These are phyloP conservation scores for Paralagenidium karlingii DNA, from an alignment of 352 stramenopile species.

Conservation along the genomic window DNA sequence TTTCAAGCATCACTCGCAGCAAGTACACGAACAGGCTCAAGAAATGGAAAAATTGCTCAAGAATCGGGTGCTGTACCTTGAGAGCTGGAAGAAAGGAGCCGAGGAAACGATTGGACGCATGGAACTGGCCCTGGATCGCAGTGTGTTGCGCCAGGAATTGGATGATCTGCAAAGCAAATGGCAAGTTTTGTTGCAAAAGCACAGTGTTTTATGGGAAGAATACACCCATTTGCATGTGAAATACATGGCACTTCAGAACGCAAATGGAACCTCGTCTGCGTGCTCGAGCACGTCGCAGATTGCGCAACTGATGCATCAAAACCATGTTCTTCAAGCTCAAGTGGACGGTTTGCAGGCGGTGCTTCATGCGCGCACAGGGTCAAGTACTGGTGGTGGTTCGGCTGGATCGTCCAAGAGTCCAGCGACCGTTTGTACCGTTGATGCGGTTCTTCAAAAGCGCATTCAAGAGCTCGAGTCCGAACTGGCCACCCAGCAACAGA, in stretches of 20 bases:
- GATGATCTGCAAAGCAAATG: conserved; percentile 25
- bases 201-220: conserved; percentile 21
- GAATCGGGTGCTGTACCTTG: conserved; percentile 81
- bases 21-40: conserved; percentile 62
- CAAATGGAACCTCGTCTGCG: no score
- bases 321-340: no score
- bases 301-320: conserved; percentile 6
- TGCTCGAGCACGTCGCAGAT: no score
- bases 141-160: conserved; percentile 30
- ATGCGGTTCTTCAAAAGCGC: conserved; percentile 6
- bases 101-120: conserved; percentile 49
- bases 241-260: conserved; percentile 35
- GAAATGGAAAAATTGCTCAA: conserved; percentile 84
- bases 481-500: conserved; percentile 18
- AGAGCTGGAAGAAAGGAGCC: conserved; percentile 80
- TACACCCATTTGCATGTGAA: conserved; percentile 29
- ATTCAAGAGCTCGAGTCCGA: conserved; percentile 41
- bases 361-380: no score
- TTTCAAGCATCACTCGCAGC: conserved; percentile 12
- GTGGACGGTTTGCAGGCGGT: no score
- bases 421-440: background rate
- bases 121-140: conserved; percentile 44
- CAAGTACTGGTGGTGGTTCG: conserved; percentile 32
- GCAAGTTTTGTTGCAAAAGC: conserved; percentile 17
- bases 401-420: no score